Conservation (phyloP, 805 yeast genomes). For the Jamesozyma piceae region DNA sequence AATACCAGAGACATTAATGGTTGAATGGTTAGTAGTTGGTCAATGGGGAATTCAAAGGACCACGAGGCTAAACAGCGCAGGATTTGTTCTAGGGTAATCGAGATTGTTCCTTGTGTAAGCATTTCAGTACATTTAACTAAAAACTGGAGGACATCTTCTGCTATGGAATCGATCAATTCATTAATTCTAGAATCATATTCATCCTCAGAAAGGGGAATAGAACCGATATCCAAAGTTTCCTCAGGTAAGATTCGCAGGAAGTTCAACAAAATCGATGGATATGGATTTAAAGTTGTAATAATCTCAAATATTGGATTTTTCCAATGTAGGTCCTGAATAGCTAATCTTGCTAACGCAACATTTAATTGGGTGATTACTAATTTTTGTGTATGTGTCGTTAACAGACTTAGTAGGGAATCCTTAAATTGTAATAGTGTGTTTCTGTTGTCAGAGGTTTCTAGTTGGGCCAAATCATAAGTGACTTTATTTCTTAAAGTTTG, state of each 20-base stretch:
- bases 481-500: slow-evolving; percentile 82
- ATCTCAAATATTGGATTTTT: slow-evolving; percentile 58
- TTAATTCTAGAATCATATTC: slow-evolving; percentile 61
- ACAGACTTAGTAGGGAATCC: slow-evolving; percentile 50
- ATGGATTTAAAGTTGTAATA: slow-evolving; percentile 34
- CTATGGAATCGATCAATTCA: slow-evolving; percentile 55
- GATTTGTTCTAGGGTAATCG: slow-evolving; percentile 31
- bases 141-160: slow-evolving; percentile 56
- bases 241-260: slow-evolving; percentile 86
- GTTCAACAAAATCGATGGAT: slow-evolving; percentile 49
- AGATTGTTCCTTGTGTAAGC: slow-evolving; percentile 8
- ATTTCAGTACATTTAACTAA: slow-evolving; percentile 39
- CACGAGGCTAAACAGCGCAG: slow-evolving; percentile 79
- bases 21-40: slow-evolving; percentile 50
- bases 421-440: slow-evolving; percentile 52
- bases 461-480: slow-evolving; percentile 74
- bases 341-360: slow-evolving; percentile 70
- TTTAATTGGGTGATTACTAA: slow-evolving; percentile 76
- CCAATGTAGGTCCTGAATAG: slow-evolving; percentile 75
- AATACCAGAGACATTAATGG: slow-evolving; percentile 65
- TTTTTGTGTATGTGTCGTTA: slow-evolving; percentile 38
- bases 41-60: slow-evolving; percentile 79
- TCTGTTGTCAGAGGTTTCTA: slow-evolving; percentile 35
- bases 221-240: slow-evolving; percentile 70
- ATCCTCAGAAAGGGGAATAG: slow-evolving; percentile 70